Evolutionary conservation across 768 basidiomycete genomes (phyloP).

Genomic region (Pulveroboletus ravenelii): DNA sequence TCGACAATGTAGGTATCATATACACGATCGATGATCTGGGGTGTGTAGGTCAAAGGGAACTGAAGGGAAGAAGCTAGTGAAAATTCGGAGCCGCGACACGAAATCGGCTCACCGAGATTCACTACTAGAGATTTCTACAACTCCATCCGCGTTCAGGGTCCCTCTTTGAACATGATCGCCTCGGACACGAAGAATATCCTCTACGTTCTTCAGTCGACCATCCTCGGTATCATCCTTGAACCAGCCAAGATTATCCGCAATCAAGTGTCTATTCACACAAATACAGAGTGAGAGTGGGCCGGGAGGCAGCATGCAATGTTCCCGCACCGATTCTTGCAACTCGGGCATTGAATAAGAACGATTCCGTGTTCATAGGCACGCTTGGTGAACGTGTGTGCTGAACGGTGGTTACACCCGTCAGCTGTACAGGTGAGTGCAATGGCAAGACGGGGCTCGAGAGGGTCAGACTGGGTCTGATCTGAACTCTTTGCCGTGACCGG

Average conservation of each 20-base stretch:
- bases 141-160: slow-evolving; percentile 42
- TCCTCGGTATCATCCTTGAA: slow-evolving; percentile 78
- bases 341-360: slow-evolving; percentile 88
- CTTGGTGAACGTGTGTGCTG: slow-evolving; percentile 83
- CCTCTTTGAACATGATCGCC: slow-evolving; percentile 72
- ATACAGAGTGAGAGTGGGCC: not conserved
- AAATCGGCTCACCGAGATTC: slow-evolving; percentile 10
- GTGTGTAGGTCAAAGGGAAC: not conserved
- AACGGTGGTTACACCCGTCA: slow-evolving; percentile 65
- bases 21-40: not conserved
- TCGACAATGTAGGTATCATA: slow-evolving; percentile 9
- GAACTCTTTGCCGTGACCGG: not conserved
- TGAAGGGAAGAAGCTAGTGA: not conserved
- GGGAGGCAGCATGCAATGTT: not conserved
- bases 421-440: slow-evolving; percentile 89
- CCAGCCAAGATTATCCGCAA: slow-evolving; percentile 90
- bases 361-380: slow-evolving; percentile 83
- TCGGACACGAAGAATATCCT: slow-evolving; percentile 71
- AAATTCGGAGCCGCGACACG: not conserved
- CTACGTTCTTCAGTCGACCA: slow-evolving; percentile 72
- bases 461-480: slow-evolving; percentile 29
- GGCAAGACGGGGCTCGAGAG: slow-evolving; percentile 57
- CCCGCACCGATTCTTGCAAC: slow-evolving; percentile 78
- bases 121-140: slow-evolving; percentile 49
- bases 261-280: slow-evolving; percentile 54